phyloP scores from a whole-genome alignment of 148 eudicot species.

The Cornus suecica region DNA sequence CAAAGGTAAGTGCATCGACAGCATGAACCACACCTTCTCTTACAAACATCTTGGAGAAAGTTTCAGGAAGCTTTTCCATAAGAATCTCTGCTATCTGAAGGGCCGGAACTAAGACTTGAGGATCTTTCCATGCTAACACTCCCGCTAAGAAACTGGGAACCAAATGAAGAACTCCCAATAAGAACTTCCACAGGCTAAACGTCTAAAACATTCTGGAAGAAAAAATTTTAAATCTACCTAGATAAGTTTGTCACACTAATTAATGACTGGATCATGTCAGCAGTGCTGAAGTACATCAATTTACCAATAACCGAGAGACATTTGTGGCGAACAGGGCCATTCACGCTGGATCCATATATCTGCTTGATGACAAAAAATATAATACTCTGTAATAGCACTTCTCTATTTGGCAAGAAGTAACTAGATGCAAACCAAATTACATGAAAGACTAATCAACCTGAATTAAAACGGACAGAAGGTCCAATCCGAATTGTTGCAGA shows the following conservation, averaged over 20 bases:
- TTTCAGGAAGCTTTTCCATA: slow-evolving; percentile 92
- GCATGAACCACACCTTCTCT: slow-evolving; percentile 99
- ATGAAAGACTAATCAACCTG: slow-evolving; percentile 70
- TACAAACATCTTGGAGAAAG: slow-evolving; percentile 88
- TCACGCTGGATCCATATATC: slow-evolving; percentile 98
- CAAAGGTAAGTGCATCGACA: slow-evolving; percentile 66
- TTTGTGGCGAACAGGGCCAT: slow-evolving; percentile 95
- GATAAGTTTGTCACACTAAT: slow-evolving; percentile 71
- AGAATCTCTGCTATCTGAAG: slow-evolving; percentile 95
- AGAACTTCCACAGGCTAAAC: not conserved
- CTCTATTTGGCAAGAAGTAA: not conserved
- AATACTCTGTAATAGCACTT: not conserved
- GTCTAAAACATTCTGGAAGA: not conserved
- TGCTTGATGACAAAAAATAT: slow-evolving; percentile 26
- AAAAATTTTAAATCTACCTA: slow-evolving; percentile 40
- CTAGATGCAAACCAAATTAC: not conserved
- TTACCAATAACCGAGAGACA: slow-evolving; percentile 95
- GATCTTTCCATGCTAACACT: slow-evolving; percentile 97
- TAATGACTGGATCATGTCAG: slow-evolving; percentile 79
- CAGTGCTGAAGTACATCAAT: slow-evolving; percentile 90
- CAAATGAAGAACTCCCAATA: not conserved
- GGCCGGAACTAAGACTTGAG: slow-evolving; percentile 91
- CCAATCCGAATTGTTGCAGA: slow-evolving; percentile 84
- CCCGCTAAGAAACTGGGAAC: slow-evolving; percentile 85
- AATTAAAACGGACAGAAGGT: slow-evolving; percentile 89